Conservation (phyloP, 1,139 yeast species). For the Groenewaldozyma auringiensis region DNA sequence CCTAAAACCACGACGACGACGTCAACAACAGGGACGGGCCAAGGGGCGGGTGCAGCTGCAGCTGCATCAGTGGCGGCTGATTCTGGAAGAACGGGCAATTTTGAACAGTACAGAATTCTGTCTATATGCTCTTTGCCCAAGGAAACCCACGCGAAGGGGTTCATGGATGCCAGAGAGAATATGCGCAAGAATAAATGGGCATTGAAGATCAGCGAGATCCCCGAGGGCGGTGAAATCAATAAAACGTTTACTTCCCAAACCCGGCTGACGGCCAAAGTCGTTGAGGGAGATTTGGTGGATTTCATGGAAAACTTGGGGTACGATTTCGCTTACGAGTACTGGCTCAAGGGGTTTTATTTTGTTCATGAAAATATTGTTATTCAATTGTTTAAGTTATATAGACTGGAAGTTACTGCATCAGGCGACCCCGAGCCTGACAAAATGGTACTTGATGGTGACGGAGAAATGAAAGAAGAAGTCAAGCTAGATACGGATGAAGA, state of each 20-base stretch:
- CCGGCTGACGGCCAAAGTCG: constrained; percentile 57
- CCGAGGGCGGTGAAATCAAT: constrained; percentile 63
- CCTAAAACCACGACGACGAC: constrained; percentile 28
- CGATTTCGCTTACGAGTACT: constrained; percentile 54
- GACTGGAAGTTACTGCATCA: constrained; percentile 16
- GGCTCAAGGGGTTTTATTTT: constrained; percentile 59
- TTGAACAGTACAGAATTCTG: constrained; percentile 31
- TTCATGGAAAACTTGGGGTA: constrained; percentile 68
- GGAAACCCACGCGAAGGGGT: background rate
- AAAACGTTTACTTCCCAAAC: constrained; percentile 61
- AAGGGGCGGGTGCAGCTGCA: no score
- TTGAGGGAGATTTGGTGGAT: constrained; percentile 27
- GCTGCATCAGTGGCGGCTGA: background rate
- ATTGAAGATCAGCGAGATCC: constrained; percentile 67
- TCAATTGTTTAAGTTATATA: constrained; percentile 48
- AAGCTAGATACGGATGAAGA: background rate
- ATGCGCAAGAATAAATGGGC: constrained; percentile 42
- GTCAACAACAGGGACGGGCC: no score
- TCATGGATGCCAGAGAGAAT: constrained; percentile 2
- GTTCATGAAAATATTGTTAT: constrained; percentile 58
- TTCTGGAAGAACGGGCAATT: constrained; percentile 17
- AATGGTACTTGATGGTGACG: constrained; percentile 24
- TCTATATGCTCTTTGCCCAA: background rate
- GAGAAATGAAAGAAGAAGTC: constrained; percentile 3
- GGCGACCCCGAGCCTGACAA: constrained; percentile 9